Conservation (phyloP, 164 flowering plant genomes). For the Dillenia turbinata region DNA sequence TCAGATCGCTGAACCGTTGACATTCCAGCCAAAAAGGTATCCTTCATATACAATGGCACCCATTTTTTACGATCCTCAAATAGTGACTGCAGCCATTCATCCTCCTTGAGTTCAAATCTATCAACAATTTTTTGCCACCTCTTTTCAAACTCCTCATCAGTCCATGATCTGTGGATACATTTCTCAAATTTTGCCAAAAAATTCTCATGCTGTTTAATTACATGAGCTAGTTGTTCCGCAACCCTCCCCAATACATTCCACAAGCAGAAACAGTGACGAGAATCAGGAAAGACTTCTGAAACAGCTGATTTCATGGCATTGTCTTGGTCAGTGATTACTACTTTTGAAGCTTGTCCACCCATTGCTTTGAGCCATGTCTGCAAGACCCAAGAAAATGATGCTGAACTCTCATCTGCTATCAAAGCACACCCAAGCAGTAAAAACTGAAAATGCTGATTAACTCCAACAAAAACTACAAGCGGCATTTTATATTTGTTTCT, state of each 20-base stretch:
- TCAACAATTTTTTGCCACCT: slow-evolving; percentile 18
- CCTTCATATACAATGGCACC: slow-evolving; percentile 20
- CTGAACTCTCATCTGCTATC: slow-evolving; percentile 14
- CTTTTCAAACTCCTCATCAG: slow-evolving; percentile 17
- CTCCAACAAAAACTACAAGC: slow-evolving; percentile 20
- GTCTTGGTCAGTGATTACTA: slow-evolving; percentile 16
- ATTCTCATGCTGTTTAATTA: slow-evolving; percentile 17
- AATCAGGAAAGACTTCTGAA: slow-evolving; percentile 17
- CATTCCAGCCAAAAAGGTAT: slow-evolving; percentile 18
- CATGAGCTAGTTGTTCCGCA: slow-evolving; percentile 14
- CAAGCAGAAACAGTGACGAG: slow-evolving; percentile 15
- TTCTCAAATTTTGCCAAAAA: slow-evolving; percentile 11
- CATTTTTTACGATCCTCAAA: slow-evolving; percentile 17
- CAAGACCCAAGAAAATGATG: slow-evolving; percentile 21
- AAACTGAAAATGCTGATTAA: slow-evolving; percentile 23
- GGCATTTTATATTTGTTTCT: slow-evolving; percentile 22
- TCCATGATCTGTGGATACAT: slow-evolving; percentile 18
- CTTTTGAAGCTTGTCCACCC: slow-evolving; percentile 17
- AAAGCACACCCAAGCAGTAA: slow-evolving; percentile 24
- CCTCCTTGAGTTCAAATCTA: slow-evolving; percentile 12
- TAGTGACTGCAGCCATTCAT: slow-evolving; percentile 12
- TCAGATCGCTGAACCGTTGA: slow-evolving; percentile 16
- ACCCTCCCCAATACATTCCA: slow-evolving; percentile 18
- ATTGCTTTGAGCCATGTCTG: slow-evolving; percentile 20
- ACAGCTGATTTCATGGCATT: slow-evolving; percentile 7